phyloP scores from a whole-genome alignment of 331 rosid genomes.

The Saraca asoca region DNA sequence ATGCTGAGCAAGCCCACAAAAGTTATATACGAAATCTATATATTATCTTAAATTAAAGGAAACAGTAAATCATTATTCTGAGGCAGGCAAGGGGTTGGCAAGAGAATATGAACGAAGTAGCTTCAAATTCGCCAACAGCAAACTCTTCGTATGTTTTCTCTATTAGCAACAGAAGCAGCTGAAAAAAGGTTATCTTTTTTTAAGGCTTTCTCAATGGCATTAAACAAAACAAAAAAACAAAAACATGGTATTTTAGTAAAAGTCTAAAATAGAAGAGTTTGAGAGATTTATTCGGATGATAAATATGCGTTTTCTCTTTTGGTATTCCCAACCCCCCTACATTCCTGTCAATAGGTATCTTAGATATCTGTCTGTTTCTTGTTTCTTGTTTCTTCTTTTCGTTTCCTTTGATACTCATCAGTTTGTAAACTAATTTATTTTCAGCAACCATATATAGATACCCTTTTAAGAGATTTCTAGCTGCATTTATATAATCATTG shows the following conservation, averaged over 20 bases:
- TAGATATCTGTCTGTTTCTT: not conserved
- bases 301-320: slow-evolving; percentile 29
- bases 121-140: slow-evolving; percentile 53
- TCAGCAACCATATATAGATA: slow-evolving; percentile 22
- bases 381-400: not conserved
- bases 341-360: slow-evolving; percentile 52
- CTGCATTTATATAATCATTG: slow-evolving; percentile 9
- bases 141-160: slow-evolving; percentile 15
- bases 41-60: not conserved
- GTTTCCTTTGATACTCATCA: slow-evolving; percentile 8
- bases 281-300: slow-evolving; percentile 51
- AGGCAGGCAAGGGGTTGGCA: not conserved
- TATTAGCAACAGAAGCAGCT: slow-evolving; percentile 4
- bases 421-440: no score
- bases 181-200: slow-evolving; percentile 1
- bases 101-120: slow-evolving; percentile 49
- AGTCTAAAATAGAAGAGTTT: slow-evolving; percentile 47
- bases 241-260: not conserved
- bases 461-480: not conserved
- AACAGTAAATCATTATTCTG: no score
- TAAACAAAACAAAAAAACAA: no score
- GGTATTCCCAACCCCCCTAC: slow-evolving; percentile 34
- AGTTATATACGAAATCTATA: slow-evolving; percentile 33
- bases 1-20: no score
- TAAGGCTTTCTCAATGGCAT: slow-evolving; percentile 42